These are phyloP conservation scores for Thermochaetoides thermophila DNA, from an alignment of 495 filamentous ascomycete genomes.

Conservation along the genomic window DNA sequence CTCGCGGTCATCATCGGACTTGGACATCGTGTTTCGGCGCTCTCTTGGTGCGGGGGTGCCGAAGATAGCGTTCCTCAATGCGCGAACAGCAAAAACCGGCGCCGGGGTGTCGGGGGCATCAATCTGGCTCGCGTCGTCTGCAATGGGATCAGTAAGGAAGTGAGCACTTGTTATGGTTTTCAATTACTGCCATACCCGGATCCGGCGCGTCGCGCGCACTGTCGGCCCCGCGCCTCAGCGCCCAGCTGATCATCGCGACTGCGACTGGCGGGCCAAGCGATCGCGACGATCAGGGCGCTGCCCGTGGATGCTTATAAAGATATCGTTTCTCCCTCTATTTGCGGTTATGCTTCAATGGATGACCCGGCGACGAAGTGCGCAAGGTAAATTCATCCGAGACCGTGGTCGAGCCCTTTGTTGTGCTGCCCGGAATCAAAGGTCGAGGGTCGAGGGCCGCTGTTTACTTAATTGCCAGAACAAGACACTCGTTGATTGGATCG, in stretches of 20 bases:
- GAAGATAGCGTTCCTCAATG: slow-evolving; percentile 81
- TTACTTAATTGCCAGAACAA: slow-evolving; percentile 5
- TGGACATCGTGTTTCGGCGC: slow-evolving; percentile 1
- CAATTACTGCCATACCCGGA: neutral
- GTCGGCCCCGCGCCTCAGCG: slow-evolving; percentile 28
- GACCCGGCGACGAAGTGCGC: no score
- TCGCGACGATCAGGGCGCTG: no score
- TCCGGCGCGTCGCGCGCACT: slow-evolving; percentile 18
- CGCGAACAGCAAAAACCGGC: slow-evolving; percentile 83
- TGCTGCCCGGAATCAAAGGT: no score
- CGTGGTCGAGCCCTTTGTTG: no score
- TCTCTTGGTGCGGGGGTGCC: slow-evolving; percentile 52
- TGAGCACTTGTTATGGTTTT: no score
- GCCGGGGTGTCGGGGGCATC: slow-evolving; percentile 85
- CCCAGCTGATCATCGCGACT: slow-evolving; percentile 41
- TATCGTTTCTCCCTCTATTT: no score
- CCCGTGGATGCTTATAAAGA: no score
- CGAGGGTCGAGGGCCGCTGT: no score
- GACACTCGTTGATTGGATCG: slow-evolving; percentile 3
- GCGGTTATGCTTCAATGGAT: no score
- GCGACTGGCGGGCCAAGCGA: neutral
- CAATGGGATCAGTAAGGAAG: slow-evolving; percentile 8
- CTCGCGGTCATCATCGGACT: slow-evolving; percentile 15
- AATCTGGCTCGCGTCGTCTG: slow-evolving; percentile 31
- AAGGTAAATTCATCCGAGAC: no score